Evolutionary conservation across 169 alveolate genomes (phyloP).

Genomic region (Cryptosporidium baileyi): DNA sequence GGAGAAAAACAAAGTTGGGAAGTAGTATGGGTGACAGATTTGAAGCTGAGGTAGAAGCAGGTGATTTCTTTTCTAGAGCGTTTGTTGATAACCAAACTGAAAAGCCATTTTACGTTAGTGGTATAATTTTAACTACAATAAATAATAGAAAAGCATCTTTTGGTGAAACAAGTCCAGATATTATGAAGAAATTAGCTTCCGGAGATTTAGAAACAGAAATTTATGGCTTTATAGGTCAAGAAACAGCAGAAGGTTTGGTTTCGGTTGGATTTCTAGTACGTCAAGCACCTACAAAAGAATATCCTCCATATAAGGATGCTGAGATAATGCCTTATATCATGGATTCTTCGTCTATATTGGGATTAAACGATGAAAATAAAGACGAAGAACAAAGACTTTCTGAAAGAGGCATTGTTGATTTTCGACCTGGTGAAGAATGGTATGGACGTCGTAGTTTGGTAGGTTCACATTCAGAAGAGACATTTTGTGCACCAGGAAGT

Average conservation of each 20-base stretch:
- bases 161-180: conserved; percentile 46
- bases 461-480: conserved; percentile 46
- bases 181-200: conserved; percentile 55
- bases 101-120: conserved; percentile 63
- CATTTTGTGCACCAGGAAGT: conserved; percentile 62
- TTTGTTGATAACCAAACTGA: conserved; percentile 35
- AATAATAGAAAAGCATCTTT: conserved; percentile 31
- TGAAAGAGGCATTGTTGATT: conserved; percentile 23
- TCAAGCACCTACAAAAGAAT: conserved; percentile 4
- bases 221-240: conserved; percentile 69
- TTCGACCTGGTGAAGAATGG: conserved; percentile 70
- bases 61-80: conserved; percentile 49
- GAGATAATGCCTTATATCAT: conserved; percentile 20
- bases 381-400: conserved; percentile 15
- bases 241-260: conserved; percentile 60
- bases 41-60: conserved; percentile 49
- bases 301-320: conserved; percentile 5
- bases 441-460: conserved; percentile 14
- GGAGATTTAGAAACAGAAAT: conserved; percentile 57
- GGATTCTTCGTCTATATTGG: conserved; percentile 15
- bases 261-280: conserved; percentile 54
- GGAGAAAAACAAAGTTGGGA: conserved; percentile 60
- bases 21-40: conserved; percentile 65
- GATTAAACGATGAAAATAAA: background rate
- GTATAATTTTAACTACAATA: conserved; percentile 6